phyloP scores from a whole-genome alignment of 345 rosid species.

The Kandelia obovata region DNA sequence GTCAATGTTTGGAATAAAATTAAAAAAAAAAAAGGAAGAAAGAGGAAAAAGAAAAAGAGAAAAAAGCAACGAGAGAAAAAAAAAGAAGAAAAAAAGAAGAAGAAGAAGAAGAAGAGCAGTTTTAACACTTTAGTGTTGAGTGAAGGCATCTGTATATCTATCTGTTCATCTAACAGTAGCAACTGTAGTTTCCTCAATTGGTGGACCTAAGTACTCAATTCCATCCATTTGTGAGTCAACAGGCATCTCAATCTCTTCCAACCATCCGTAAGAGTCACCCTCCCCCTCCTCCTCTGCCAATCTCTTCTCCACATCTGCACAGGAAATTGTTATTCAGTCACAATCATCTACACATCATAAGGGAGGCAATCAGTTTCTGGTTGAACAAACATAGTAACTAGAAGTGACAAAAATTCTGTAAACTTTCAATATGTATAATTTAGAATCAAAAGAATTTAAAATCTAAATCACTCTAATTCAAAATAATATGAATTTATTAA shows the following conservation, averaged over 20 bases:
- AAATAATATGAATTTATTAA: no score
- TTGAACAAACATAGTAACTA: no score
- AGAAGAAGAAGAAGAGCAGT: background rate
- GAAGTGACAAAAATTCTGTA: no score
- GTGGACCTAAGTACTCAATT: conserved; percentile 60
- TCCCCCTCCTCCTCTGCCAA: conserved; percentile 25
- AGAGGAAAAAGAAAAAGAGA: background rate
- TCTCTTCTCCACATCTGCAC: conserved; percentile 40
- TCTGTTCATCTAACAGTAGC: conserved; percentile 4
- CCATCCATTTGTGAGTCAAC: conserved; percentile 47
- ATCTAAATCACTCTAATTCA: no score
- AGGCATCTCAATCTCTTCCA: conserved; percentile 61
- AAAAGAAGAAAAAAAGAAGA: background rate
- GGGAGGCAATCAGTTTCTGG: no score
- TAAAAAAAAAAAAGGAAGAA: background rate
- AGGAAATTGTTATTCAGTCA: no score
- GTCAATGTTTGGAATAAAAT: background rate
- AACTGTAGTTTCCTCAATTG: conserved; percentile 21
- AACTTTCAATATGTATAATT: no score
- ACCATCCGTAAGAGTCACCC: conserved; percentile 31
- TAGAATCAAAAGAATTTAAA: no score
- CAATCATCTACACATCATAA: no score
- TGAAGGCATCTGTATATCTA: background rate
- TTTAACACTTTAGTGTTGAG: background rate
- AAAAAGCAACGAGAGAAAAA: background rate